phyloP scores from a whole-genome alignment of 2,329 filamentous ascomycete species.

The Mariannaea sp. region DNA sequence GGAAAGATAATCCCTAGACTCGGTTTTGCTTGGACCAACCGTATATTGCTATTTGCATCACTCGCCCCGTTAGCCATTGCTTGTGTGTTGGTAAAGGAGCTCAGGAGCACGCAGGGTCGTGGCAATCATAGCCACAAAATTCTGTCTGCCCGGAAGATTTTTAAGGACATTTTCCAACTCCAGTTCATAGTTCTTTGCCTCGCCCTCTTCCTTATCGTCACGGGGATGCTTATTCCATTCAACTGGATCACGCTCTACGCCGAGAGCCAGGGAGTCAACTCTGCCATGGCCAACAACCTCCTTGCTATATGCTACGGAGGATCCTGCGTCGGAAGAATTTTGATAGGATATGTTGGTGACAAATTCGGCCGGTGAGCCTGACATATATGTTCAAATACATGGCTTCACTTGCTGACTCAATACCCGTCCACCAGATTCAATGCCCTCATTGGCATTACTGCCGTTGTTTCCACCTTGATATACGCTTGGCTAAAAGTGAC shows the following conservation, averaged over 20 bases:
- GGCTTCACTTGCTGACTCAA: slow-evolving; percentile 3
- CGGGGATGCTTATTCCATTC: slow-evolving; percentile 40
- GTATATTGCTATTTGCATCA: slow-evolving; percentile 30
- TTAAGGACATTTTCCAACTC: slow-evolving; percentile 38
- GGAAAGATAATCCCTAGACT: slow-evolving; percentile 21
- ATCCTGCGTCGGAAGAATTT: slow-evolving; percentile 57
- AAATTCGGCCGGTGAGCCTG: slow-evolving; percentile 48
- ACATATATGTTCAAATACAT: no score
- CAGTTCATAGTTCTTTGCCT: slow-evolving; percentile 31
- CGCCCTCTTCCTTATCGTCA: slow-evolving; percentile 36
- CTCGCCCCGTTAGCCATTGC: slow-evolving; percentile 35
- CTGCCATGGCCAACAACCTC: slow-evolving; percentile 61
- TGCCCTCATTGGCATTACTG: slow-evolving; percentile 36
- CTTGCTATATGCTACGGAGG: slow-evolving; percentile 66
- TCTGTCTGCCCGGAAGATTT: slow-evolving; percentile 13
- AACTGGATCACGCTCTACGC: slow-evolving; percentile 55
- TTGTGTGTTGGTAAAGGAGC: slow-evolving; percentile 38
- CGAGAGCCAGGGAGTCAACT: slow-evolving; percentile 50
- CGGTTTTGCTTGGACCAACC: slow-evolving; percentile 24
- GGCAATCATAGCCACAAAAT: slow-evolving; percentile 20
- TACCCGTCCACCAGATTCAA: slow-evolving; percentile 49
- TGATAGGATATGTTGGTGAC: slow-evolving; percentile 58
- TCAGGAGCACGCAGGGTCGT: slow-evolving; percentile 20
- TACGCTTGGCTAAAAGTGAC: slow-evolving; percentile 40
- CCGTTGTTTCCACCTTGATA: slow-evolving; percentile 36